These are phyloP conservation scores for Styphnolobium japonicum DNA, from an alignment of 306 rosid genomes.

Conservation along the genomic window DNA sequence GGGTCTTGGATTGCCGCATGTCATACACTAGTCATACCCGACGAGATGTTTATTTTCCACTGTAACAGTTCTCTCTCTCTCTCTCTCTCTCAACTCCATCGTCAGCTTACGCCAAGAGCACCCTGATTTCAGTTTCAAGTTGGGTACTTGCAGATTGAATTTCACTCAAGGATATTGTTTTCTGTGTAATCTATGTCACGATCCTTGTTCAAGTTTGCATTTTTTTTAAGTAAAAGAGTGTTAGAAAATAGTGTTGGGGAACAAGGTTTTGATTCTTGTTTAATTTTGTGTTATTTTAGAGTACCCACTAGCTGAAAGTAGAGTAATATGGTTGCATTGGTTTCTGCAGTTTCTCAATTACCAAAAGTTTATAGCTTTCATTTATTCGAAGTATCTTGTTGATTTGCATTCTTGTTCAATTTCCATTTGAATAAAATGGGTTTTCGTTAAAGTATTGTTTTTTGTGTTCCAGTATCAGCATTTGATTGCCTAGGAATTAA, in stretches of 20 bases:
- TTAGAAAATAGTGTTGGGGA: not conserved
- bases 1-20: no score
- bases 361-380: not conserved
- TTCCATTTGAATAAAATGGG: no score
- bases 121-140: not conserved
- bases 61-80: no score
- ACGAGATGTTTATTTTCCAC: no score
- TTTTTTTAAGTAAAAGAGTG: not conserved
- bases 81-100: no score
- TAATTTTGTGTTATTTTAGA: not conserved
- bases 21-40: no score
- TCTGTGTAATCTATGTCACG: not conserved
- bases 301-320: not conserved
- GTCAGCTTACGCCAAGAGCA: no score
- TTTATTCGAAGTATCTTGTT: no score
- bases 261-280: not conserved
- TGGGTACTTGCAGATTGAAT: not conserved
- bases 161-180: not conserved
- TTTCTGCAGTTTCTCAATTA: not conserved
- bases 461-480: no score
- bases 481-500: no score
- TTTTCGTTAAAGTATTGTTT: no score
- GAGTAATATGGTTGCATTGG: not conserved
- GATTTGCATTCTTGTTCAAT: no score
- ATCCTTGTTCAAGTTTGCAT: not conserved